A percentile compares a stretch with the other conserved stretches of the same genome.
Conservation (phyloP, 2,329 filamentous ascomycete species). For the Neonectria punicea region DNA sequence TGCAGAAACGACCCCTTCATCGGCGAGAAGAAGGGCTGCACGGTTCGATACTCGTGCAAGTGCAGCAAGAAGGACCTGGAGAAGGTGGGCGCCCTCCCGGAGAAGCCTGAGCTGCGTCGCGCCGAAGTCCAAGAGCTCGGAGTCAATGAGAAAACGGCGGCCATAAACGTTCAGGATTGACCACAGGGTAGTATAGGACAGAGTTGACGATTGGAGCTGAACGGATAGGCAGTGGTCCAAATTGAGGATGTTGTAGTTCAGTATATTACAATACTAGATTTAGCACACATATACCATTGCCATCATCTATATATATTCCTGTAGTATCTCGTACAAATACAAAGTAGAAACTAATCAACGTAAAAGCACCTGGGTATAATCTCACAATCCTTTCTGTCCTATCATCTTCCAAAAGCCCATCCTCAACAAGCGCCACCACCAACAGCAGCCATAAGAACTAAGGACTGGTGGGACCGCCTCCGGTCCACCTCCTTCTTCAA, state of each 20-base stretch:
- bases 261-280: not conserved
- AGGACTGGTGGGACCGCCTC: slow-evolving; percentile 61
- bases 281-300: not conserved
- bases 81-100: slow-evolving; percentile 33
- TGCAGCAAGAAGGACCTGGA: slow-evolving; percentile 54
- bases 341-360: not conserved
- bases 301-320: not conserved
- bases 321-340: not conserved
- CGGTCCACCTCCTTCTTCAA: slow-evolving; percentile 74
- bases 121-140: slow-evolving; percentile 38
- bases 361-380: slow-evolving; percentile 13
- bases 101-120: slow-evolving; percentile 44
- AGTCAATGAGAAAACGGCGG: slow-evolving; percentile 39
- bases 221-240: not conserved
- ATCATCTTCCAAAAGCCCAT: not conserved
- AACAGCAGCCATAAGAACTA: slow-evolving; percentile 52
- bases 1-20: slow-evolving; percentile 57
- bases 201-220: not conserved
- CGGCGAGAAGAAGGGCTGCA: slow-evolving; percentile 47
- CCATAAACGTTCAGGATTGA: slow-evolving; percentile 36
- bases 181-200: too few species aligned
- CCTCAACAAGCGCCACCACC: slow-evolving; percentile 19
- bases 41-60: slow-evolving; percentile 54
- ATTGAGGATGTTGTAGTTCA: not conserved
- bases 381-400: not conserved